Evolutionary conservation across 495 filamentous ascomycete species (phyloP).

Genomic region (Penicillium cinerascens): DNA sequence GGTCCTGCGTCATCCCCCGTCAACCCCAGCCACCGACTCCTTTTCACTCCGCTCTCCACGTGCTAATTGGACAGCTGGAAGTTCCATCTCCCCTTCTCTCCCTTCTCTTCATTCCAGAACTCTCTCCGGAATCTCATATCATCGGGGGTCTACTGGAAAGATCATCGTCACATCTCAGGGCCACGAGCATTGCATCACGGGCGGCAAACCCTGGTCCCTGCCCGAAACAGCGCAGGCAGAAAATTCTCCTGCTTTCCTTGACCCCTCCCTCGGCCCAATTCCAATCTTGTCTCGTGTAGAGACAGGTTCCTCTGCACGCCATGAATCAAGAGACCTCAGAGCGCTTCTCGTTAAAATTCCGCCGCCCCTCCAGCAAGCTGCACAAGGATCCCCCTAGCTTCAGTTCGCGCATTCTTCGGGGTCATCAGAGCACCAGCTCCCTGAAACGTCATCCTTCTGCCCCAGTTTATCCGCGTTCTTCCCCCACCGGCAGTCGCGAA

Average conservation of each 20-base stretch:
- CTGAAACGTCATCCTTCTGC: constrained; percentile 70
- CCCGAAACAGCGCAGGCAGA: constrained; percentile 14
- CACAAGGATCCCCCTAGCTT: constrained; percentile 48
- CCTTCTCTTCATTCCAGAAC: constrained; percentile 3
- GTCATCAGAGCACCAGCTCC: constrained; percentile 44
- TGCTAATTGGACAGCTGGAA: constrained; percentile 9
- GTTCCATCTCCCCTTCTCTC: constrained; percentile 2
- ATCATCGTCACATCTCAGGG: background rate
- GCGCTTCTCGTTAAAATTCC: constrained; percentile 46
- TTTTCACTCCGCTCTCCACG: constrained; percentile 23
- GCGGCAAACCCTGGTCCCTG: constrained; percentile 3
- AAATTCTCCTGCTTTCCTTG: constrained; percentile 15
- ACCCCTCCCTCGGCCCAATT: constrained; percentile 29
- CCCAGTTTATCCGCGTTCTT: constrained; percentile 51
- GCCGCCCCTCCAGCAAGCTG: constrained; percentile 46
- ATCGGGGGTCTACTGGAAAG: background rate
- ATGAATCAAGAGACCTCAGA: constrained; percentile 49
- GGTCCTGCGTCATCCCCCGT: constrained; percentile 17
- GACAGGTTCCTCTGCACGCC: constrained; percentile 25
- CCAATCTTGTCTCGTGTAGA: constrained; percentile 28
- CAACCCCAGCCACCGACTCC: constrained; percentile 17
- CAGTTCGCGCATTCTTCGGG: constrained; percentile 41
- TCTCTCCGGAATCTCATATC: background rate
- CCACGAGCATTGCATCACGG: background rate
- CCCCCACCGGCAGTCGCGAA: constrained; percentile 41